These are phyloP conservation scores for Stemphylium beticola DNA, from an alignment of 2,329 filamentous ascomycete species.

Conservation along the genomic window DNA sequence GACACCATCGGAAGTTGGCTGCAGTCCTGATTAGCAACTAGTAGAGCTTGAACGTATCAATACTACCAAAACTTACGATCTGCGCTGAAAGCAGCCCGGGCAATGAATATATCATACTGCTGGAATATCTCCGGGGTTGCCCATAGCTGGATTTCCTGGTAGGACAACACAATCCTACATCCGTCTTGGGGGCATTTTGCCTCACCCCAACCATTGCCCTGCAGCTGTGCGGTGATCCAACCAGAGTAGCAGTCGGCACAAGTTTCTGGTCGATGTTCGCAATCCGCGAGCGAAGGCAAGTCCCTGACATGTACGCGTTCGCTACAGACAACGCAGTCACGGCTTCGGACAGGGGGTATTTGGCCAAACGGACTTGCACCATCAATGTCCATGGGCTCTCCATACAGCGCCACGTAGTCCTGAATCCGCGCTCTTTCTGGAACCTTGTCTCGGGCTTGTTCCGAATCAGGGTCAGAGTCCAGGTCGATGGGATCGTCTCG, in stretches of 20 bases:
- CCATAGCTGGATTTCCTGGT: conserved; percentile 52
- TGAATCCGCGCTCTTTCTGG: neutral
- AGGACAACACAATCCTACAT: conserved; percentile 55
- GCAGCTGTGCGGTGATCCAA: conserved; percentile 50
- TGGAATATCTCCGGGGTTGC: conserved; percentile 25
- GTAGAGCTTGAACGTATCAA: neutral
- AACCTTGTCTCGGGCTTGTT: neutral
- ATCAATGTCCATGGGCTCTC: conserved; percentile 8
- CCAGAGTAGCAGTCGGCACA: conserved; percentile 47
- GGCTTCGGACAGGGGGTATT: neutral
- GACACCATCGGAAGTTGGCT: conserved; percentile 63
- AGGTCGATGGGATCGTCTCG: conserved; percentile 15
- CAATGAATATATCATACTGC: conserved; percentile 51
- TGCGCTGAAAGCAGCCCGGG: conserved; percentile 52
- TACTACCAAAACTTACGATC: conserved; percentile 29
- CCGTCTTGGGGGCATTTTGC: conserved; percentile 58
- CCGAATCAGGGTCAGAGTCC: conserved; percentile 7
- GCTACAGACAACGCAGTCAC: conserved; percentile 33
- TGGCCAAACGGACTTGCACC: neutral
- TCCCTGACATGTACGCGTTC: conserved; percentile 17
- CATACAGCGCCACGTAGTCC: neutral
- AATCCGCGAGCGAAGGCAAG: conserved; percentile 34
- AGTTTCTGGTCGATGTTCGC: conserved; percentile 43
- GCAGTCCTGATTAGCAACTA: neutral
- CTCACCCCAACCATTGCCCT: conserved; percentile 51